Percentiles rank a stretch among this genome's conserved stretches.
Evolutionary conservation across 2,329 filamentous ascomycete species (phyloP).

Genomic region (Lomentospora prolificans): DNA sequence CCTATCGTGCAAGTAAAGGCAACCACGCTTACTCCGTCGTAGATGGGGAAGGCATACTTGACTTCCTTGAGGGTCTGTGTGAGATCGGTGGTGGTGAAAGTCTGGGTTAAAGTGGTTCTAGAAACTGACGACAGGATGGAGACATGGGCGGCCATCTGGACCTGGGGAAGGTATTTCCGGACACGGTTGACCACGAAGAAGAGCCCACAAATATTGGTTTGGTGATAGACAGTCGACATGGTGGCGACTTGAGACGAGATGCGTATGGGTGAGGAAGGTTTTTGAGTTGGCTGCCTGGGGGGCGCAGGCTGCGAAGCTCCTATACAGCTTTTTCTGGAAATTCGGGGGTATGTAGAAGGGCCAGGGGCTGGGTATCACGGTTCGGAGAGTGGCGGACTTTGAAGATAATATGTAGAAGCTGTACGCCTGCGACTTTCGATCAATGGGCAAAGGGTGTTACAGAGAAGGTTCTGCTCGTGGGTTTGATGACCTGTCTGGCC

Average conservation of each 20-base stretch:
- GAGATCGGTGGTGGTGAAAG: conserved; percentile 12
- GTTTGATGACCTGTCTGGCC: no score
- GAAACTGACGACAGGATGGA: conserved; percentile 47
- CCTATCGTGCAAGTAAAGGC: conserved; percentile 56
- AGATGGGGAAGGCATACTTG: conserved; percentile 61
- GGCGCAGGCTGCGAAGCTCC: background rate
- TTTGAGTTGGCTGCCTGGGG: no score
- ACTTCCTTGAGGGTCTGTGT: conserved; percentile 49
- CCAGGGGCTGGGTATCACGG: background rate
- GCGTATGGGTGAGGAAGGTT: background rate
- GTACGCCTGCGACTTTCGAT: no score
- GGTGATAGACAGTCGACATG: background rate
- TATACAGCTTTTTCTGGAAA: background rate
- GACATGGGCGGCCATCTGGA: conserved; percentile 48
- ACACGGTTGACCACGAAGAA: conserved; percentile 17
- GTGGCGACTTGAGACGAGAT: background rate
- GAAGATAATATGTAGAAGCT: no score
- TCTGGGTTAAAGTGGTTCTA: conserved; percentile 37
- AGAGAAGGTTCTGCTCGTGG: no score
- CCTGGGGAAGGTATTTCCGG: conserved; percentile 44
- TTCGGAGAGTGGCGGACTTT: background rate
- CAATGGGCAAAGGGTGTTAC: no score
- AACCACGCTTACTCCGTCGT: conserved; percentile 62
- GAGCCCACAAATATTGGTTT: conserved; percentile 22
- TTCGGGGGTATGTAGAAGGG: background rate